phyloP scores from a whole-genome alignment of 2,329 filamentous ascomycete species.

The Exophiala calicioides region DNA sequence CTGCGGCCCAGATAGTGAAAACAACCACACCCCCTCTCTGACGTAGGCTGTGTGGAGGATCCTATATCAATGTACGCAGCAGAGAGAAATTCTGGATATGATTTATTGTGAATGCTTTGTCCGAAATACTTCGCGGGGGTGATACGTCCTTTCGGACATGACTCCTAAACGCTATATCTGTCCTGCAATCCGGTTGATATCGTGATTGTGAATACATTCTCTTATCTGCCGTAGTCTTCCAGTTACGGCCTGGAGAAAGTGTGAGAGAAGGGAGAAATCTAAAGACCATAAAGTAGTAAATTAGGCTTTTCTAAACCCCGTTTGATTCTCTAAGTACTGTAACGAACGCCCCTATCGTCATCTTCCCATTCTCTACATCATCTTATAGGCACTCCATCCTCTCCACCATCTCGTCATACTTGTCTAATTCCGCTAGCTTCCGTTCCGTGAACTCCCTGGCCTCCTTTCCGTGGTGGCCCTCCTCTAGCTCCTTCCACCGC shows the following conservation, averaged over 20 bases:
- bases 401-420: constrained; percentile 14
- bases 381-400: constrained; percentile 10
- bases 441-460: constrained; percentile 8
- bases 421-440: constrained; percentile 14
- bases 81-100: too few species aligned
- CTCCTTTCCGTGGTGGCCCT: constrained; percentile 8
- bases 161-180: too few species aligned
- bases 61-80: too few species aligned
- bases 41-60: too few species aligned
- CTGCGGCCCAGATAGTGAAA: too few species aligned
- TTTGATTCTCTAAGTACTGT: constrained; percentile 6
- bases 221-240: constrained; percentile 2
- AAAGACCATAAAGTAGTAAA: constrained; percentile 10
- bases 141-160: too few species aligned
- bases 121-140: too few species aligned
- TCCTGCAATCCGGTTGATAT: too few species aligned
- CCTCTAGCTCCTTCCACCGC: constrained; percentile 7
- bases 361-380: constrained; percentile 14
- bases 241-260: constrained; percentile 4
- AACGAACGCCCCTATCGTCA: constrained; percentile 10
- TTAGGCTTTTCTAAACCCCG: constrained; percentile 11
- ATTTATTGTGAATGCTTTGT: too few species aligned
- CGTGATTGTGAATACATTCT: too few species aligned
- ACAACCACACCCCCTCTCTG: too few species aligned
- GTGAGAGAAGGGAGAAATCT: constrained; percentile 7